Evolutionary conservation across 2,329 filamentous ascomycete species (phyloP), one percentile per base, ranked within the genome.

Genomic region (Colletotrichum chlorophyti): DNA sequence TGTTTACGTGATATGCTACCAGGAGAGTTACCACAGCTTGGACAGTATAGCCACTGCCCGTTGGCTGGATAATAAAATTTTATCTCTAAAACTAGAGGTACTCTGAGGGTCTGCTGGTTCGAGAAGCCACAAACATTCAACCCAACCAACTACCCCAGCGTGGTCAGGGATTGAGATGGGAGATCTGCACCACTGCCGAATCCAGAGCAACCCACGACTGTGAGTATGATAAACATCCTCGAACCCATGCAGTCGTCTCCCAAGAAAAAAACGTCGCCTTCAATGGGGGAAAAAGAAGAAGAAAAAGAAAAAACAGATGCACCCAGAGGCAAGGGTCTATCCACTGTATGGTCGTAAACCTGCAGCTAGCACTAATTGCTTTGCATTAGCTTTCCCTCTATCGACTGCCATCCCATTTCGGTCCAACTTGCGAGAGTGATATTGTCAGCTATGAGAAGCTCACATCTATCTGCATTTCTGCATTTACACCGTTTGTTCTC

Each of bases 351-450:
- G n/a, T n/a, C n/a, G n/a, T n/a, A n/a, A 11, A 24, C 24, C 26
- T 34, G 34, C 34, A 34, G 27, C 35, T 40, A n/a, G n/a, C n/a
- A n/a, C n/a, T n/a, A n/a, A n/a, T n/a, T n/a, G n/a, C n/a, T n/a
- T n/a, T n/a, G n/a, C n/a, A n/a, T n/a, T n/a, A n/a, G n/a, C n/a
- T n/a, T n/a, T n/a, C n/a, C 26, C 19, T 53, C 47, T n/a, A 32
- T 24, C 26, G 24, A 38, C n/a, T n/a, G 41, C 48, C 48, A 29
- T 19, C 40, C 41, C 41, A 53, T 40, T 35, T 27, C 48, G 47
- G 41, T 29, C 23, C 10, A 15, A 53, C 48, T 53, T 58, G 49
- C 49, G 49, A 53, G 42, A 29, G 49, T 41, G 49, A 53, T 34
- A 29, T 38, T 14, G 34, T 35, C 40, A 26, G 21, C 41, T 41